These are phyloP conservation scores for Calonectria crousiana DNA, from an alignment of 2,329 filamentous ascomycete species.

Conservation along the genomic window DNA sequence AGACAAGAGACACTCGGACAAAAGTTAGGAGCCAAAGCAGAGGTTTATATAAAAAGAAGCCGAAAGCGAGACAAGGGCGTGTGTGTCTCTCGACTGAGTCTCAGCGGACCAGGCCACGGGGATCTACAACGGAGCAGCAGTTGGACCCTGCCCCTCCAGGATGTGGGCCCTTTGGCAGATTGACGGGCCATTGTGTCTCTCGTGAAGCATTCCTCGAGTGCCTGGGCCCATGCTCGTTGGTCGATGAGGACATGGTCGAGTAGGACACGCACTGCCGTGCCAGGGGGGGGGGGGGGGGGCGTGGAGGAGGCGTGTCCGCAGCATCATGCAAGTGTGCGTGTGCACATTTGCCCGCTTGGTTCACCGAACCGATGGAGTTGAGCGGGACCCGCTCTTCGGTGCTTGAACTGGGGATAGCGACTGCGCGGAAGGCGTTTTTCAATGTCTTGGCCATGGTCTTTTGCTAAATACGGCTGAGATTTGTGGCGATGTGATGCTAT, in stretches of 20 bases:
- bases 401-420: constrained; percentile 17
- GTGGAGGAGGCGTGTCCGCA: background rate
- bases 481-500: background rate
- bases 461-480: background rate
- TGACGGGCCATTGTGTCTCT: background rate
- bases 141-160: background rate
- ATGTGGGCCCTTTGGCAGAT: background rate
- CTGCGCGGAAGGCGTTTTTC: constrained; percentile 3
- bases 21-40: constrained; percentile 11
- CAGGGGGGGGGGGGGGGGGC: background rate
- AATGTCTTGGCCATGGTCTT: background rate
- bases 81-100: background rate
- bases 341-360: constrained; percentile 19
- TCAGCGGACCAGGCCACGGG: background rate
- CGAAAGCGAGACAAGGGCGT: background rate
- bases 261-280: background rate
- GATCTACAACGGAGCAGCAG: constrained; percentile 10
- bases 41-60: constrained; percentile 24
- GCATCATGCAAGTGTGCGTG: background rate
- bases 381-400: constrained; percentile 11
- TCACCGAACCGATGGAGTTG: constrained; percentile 14
- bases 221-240: background rate
- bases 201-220: background rate
- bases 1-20: constrained; percentile 13
- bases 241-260: background rate